phyloP scores from a whole-genome alignment of 75 land plant genomes.

The Adiantum capillusveneris region DNA sequence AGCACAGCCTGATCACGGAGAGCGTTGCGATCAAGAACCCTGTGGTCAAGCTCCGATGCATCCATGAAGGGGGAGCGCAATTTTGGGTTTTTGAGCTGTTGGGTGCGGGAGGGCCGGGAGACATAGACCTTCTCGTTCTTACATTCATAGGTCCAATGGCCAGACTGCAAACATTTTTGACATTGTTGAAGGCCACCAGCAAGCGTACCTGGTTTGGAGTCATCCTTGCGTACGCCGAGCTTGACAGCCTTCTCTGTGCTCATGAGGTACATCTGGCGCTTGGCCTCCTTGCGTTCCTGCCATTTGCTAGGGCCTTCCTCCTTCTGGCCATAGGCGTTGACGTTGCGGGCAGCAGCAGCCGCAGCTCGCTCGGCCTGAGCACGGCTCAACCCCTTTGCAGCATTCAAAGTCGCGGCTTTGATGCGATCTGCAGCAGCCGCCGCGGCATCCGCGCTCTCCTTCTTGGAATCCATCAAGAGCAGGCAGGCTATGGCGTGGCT shows the following conservation, averaged over 20 bases:
- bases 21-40: neutral
- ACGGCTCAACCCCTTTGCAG: constrained; percentile 80
- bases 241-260: constrained; percentile 86
- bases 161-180: constrained; percentile 78
- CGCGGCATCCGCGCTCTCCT: constrained; percentile 51
- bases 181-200: constrained; percentile 49
- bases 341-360: constrained; percentile 68
- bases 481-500: no score
- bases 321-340: constrained; percentile 92
- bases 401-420: constrained; percentile 66
- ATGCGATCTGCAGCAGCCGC: constrained; percentile 72
- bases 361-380: constrained; percentile 86
- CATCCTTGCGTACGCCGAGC: constrained; percentile 68
- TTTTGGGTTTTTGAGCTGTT: constrained; percentile 74
- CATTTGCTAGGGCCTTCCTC: constrained; percentile 93
- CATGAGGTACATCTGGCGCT: constrained; percentile 91
- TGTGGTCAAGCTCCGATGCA: constrained; percentile 46
- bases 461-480: constrained; percentile 50
- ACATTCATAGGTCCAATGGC: constrained; percentile 92
- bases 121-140: constrained; percentile 84
- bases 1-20: neutral
- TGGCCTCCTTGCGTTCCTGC: constrained; percentile 91
- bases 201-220: constrained; percentile 17
- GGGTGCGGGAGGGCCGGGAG: constrained; percentile 70
- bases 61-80: constrained; percentile 39